Conservation (phyloP, 208 protist genomes). For the Blastocrithidia nonstop region DNA sequence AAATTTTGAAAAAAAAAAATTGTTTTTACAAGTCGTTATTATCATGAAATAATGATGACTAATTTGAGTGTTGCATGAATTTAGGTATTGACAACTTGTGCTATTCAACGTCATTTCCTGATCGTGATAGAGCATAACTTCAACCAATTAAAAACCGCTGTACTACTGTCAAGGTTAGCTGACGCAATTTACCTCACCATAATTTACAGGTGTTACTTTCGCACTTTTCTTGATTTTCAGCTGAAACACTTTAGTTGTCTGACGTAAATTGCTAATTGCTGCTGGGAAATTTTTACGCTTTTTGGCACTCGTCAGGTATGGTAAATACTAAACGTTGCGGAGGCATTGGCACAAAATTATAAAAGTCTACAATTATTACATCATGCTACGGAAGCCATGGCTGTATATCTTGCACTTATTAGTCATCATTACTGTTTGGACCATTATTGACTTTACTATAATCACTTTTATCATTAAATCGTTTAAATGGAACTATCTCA, state of each 20-base stretch:
- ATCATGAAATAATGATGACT: background rate
- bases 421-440: too few relatives aligned
- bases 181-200: constrained; percentile 6
- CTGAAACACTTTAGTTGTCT: too few relatives aligned
- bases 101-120: background rate
- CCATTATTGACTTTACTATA: too few relatives aligned
- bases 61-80: background rate
- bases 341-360: constrained; percentile 34
- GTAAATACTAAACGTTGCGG: constrained; percentile 22
- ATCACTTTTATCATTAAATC: background rate
- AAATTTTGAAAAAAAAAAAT: background rate
- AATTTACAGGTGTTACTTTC: too few relatives aligned
- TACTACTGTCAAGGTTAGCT: constrained; percentile 6
- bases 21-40: background rate
- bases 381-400: constrained; percentile 9
- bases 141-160: constrained; percentile 22
- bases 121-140: constrained; percentile 7
- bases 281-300: too few relatives aligned
- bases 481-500: constrained; percentile 16
- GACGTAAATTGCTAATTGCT: too few relatives aligned
- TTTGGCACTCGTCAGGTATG: constrained; percentile 31
- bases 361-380: constrained; percentile 56
- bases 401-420: constrained; percentile 9
- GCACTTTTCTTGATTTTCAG: too few relatives aligned
- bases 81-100: background rate